phyloP scores from a whole-genome alignment of 371 early-diverging fungal species.

The Apophysomyces elegans region DNA sequence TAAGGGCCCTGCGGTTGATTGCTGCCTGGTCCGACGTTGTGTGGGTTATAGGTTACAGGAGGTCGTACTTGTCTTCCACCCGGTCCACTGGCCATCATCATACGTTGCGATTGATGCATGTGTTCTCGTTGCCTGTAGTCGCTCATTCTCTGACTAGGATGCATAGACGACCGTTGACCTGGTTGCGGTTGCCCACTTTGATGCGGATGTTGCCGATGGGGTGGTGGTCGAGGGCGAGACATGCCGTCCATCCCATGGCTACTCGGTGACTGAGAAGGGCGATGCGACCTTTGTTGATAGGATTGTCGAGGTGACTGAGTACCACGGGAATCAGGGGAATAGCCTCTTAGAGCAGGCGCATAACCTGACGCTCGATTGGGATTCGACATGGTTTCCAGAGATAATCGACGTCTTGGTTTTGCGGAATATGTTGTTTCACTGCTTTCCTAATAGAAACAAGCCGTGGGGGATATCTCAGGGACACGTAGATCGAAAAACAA shows the following conservation, averaged over 20 bases:
- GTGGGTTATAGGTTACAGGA: constrained; percentile 2
- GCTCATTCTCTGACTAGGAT: neutral
- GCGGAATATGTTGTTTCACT: neutral
- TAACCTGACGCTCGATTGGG: neutral
- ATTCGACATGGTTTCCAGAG: constrained; percentile 10
- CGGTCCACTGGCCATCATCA: constrained; percentile 1
- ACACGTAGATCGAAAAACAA: constrained; percentile 1
- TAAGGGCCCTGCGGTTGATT: neutral
- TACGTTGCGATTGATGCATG: neutral
- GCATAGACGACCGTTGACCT: neutral
- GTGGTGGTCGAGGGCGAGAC: neutral
- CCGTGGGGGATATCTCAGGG: neutral
- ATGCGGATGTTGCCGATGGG: neutral
- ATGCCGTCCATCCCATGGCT: constrained; percentile 1
- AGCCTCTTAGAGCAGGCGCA: constrained; percentile 5
- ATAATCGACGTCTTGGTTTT: constrained; percentile 11
- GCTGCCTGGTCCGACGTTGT: neutral
- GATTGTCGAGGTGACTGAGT: constrained; percentile 2
- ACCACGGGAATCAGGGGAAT: constrained; percentile 5
- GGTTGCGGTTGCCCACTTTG: neutral
- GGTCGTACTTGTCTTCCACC: neutral
- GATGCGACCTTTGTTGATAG: neutral
- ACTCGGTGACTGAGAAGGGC: neutral
- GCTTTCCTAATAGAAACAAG: neutral
- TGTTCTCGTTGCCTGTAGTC: neutral